Evolutionary conservation across 2,329 filamentous ascomycete genomes (phyloP).

Genomic region (Lachnellula willkommii): DNA sequence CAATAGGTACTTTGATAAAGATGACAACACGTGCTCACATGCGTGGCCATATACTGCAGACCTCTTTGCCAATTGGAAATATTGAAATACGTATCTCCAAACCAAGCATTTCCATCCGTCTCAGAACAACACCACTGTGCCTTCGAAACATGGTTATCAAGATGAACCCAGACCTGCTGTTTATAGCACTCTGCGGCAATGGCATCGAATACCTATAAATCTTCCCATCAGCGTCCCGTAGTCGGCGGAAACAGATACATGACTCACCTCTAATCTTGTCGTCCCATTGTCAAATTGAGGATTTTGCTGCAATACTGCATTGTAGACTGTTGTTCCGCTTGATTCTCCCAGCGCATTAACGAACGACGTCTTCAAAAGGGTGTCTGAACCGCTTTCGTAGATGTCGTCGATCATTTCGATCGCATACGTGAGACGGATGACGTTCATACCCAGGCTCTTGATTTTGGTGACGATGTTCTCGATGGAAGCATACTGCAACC

Average conservation of each 20-base stretch:
- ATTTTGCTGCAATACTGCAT: slow-evolving; percentile 49
- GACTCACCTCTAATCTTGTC: slow-evolving; percentile 40
- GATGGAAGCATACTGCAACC: slow-evolving; percentile 55
- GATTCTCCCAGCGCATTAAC: slow-evolving; percentile 41
- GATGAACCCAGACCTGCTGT: slow-evolving; percentile 50
- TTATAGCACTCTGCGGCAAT: slow-evolving; percentile 50
- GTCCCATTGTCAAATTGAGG: slow-evolving; percentile 48
- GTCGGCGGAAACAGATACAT: too few species aligned
- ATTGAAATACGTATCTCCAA: slow-evolving; percentile 52
- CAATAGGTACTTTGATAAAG: too few species aligned
- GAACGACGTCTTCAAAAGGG: slow-evolving; percentile 41
- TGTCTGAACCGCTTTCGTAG: slow-evolving; percentile 42
- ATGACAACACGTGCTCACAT: slow-evolving; percentile 35
- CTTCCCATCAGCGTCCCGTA: background rate
- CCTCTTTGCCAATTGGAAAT: slow-evolving; percentile 55
- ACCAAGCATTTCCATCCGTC: slow-evolving; percentile 53
- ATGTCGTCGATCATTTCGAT: slow-evolving; percentile 57
- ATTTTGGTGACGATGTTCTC: slow-evolving; percentile 48
- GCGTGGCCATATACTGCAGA: slow-evolving; percentile 51
- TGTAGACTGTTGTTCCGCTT: slow-evolving; percentile 47
- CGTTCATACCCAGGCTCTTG: slow-evolving; percentile 54
- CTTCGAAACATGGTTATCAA: slow-evolving; percentile 56
- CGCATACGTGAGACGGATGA: slow-evolving; percentile 55
- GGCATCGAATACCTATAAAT: slow-evolving; percentile 47
- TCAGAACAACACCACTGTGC: slow-evolving; percentile 52